A percentile compares a stretch with the other conserved stretches of the same genome.
phyloP scores from a whole-genome alignment of 2,329 filamentous ascomycete species.

The Simplicillium aogashimaense region DNA sequence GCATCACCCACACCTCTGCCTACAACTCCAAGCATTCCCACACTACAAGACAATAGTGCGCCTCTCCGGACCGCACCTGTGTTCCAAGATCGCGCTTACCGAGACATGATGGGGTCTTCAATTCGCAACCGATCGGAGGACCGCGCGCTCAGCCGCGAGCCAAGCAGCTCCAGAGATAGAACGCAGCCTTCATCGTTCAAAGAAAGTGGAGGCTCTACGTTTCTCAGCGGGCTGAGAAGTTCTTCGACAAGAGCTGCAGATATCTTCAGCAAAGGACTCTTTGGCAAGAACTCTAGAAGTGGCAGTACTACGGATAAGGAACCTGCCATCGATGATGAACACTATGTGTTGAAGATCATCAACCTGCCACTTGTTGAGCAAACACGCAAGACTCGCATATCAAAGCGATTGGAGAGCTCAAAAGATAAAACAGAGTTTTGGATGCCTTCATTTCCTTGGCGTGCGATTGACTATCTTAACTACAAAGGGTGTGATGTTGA shows the following conservation, averaged over 20 bases:
- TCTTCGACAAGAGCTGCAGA: slow-evolving; percentile 67
- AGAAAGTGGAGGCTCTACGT: slow-evolving; percentile 51
- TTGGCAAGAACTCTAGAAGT: slow-evolving; percentile 66
- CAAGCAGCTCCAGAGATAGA: slow-evolving; percentile 34
- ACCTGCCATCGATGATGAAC: slow-evolving; percentile 62
- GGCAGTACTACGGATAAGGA: slow-evolving; percentile 61
- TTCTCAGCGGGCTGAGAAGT: slow-evolving; percentile 65
- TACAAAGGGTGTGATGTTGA: slow-evolving; percentile 91
- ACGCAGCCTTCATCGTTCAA: slow-evolving; percentile 45
- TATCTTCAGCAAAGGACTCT: slow-evolving; percentile 72
- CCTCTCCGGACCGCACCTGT: slow-evolving; percentile 52
- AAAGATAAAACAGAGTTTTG: slow-evolving; percentile 96
- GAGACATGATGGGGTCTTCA: slow-evolving; percentile 56
- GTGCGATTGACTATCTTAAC: slow-evolving; percentile 93
- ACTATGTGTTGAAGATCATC: slow-evolving; percentile 77
- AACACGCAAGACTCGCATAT: slow-evolving; percentile 83
- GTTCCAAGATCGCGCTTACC: slow-evolving; percentile 55
- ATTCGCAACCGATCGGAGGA: slow-evolving; percentile 66
- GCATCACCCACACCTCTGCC: slow-evolving; percentile 17
- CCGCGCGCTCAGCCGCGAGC: slow-evolving; percentile 39
- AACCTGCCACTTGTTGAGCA: slow-evolving; percentile 82
- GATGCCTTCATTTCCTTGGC: slow-evolving; percentile 95
- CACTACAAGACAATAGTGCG: slow-evolving; percentile 17
- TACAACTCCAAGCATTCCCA: slow-evolving; percentile 14
- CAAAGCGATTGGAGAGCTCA: slow-evolving; percentile 77